phyloP scores from a whole-genome alignment of 2,329 filamentous ascomycete species.

The Clonostachys solani region DNA sequence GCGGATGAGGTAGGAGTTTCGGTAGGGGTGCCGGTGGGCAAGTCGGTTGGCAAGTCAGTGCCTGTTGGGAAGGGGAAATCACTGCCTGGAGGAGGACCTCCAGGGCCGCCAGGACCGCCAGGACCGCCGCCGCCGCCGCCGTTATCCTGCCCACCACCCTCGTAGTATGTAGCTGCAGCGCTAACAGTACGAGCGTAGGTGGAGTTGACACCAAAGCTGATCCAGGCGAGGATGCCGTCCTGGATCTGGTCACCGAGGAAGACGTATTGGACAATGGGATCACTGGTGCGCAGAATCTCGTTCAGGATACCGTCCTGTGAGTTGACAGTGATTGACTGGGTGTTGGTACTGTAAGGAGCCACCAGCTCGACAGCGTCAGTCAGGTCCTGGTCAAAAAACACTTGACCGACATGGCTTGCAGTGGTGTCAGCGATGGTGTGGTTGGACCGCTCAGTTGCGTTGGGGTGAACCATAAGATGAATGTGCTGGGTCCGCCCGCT shows the following conservation, averaged over 20 bases:
- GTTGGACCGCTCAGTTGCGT: conserved; percentile 22
- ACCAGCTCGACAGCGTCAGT: conserved; percentile 43
- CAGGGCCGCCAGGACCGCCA: too few species aligned
- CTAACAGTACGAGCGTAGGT: background rate
- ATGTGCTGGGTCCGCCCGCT: conserved; percentile 39
- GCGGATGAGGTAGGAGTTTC: too few species aligned
- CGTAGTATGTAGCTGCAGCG: conserved; percentile 21
- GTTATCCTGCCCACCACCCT: conserved; percentile 22
- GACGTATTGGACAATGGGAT: conserved; percentile 55
- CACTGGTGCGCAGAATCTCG: conserved; percentile 39
- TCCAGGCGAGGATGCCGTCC: conserved; percentile 52
- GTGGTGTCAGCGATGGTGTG: conserved; percentile 24
- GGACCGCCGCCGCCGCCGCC: background rate
- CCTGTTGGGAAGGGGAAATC: too few species aligned
- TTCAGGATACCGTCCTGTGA: conserved; percentile 40
- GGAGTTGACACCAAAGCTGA: conserved; percentile 44
- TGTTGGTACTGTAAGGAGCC: conserved; percentile 7
- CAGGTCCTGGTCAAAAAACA: conserved; percentile 59
- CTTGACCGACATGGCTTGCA: conserved; percentile 58
- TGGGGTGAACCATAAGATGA: conserved; percentile 33
- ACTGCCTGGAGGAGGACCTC: too few species aligned
- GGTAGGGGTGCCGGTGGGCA: too few species aligned
- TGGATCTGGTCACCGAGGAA: conserved; percentile 45
- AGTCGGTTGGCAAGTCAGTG: too few species aligned
- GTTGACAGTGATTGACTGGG: conserved; percentile 26